Evolutionary conservation across 306 rosid genomes (phyloP), one percentile per base, ranked within the genome.

Genomic region (Vigna nakashimae): DNA sequence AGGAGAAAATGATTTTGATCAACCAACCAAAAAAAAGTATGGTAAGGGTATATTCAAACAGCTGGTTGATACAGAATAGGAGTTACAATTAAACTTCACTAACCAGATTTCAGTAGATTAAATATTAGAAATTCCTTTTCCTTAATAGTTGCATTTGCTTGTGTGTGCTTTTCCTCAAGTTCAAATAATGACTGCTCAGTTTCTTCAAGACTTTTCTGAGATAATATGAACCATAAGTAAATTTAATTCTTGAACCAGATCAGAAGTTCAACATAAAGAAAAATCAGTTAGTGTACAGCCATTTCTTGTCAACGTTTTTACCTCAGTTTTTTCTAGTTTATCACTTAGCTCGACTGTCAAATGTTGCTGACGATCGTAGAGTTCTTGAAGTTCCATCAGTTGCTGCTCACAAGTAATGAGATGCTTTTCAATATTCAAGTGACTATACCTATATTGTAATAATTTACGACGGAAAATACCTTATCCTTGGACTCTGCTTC

Each of bases 91-190:
- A 52, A 52, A 65, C 40, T 56, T 74, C 30, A 71, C 96, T 83
- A 46, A 92, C 99, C 99, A 71, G 99, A 92, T 80, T 90, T 96
- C 59, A 91, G 90, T 55, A 96, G 98, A 88, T 96, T 92, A 30
- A 72, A 83, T 88, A 96, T 96, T 85, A 96, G 79, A 80, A 85
- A 96, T 80, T 96, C 99, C 86, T 85, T 96, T 85, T 96, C 99
- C 86, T 86, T 96, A 38, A 96, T 90, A 38, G 93, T 96, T 13
- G 91, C 97, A 90, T 92, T 96, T 77, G 97, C 97, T 72, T 93
- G 98, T 71, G 88, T 89, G 83, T 92, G 92, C 77, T 86, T 90
- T 83, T 91, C 99, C 90, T 96, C 99, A 0, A 96, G 98, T 85
- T 96, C 90, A 34, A 86, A 88, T 83, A 96, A 68, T 12, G 88